Percentiles rank a stretch among this genome's conserved stretches.
Evolutionary conservation across 352 stramenopile genomes (phyloP).

Genomic region (Labyrinthula sp.): DNA sequence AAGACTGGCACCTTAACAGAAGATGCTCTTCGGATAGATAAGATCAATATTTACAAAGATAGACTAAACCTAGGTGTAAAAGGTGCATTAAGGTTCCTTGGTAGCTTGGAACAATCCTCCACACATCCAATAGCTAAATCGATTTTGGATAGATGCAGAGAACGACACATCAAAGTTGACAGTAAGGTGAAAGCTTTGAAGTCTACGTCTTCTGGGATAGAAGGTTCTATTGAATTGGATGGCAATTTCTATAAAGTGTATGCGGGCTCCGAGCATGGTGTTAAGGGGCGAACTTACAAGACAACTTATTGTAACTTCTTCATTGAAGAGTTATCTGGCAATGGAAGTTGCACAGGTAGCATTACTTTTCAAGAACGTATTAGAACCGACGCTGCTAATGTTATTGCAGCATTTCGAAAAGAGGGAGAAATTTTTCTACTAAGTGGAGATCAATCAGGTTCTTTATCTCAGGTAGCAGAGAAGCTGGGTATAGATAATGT

Average conservation of each 20-base stretch:
- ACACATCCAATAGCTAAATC: constrained; percentile 11
- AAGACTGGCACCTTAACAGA: constrained; percentile 22
- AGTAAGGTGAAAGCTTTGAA: no score
- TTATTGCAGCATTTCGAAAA: constrained; percentile 8
- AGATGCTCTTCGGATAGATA: not conserved
- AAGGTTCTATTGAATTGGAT: no score
- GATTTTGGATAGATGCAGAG: no score
- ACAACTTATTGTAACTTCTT: no score
- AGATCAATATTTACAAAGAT: not conserved
- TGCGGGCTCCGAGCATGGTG: no score
- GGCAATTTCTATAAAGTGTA: no score
- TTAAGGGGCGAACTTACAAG: no score
- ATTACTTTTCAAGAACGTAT: constrained; percentile 11
- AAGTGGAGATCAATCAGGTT: constrained; percentile 12
- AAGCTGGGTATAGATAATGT: constrained; percentile 9
- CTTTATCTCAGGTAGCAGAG: constrained; percentile 4
- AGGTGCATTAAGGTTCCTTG: constrained; percentile 4
- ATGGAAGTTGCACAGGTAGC: not conserved
- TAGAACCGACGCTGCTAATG: not conserved
- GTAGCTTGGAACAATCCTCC: constrained; percentile 11
- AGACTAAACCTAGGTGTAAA: not conserved
- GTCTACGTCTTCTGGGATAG: no score
- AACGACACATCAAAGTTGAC: no score
- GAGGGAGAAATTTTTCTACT: constrained; percentile 7
- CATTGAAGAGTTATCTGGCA: no score